Base-by-base conservation (phyloP, 1,139 yeast genomes). In the Geotrichum phurueaensis region DNA sequence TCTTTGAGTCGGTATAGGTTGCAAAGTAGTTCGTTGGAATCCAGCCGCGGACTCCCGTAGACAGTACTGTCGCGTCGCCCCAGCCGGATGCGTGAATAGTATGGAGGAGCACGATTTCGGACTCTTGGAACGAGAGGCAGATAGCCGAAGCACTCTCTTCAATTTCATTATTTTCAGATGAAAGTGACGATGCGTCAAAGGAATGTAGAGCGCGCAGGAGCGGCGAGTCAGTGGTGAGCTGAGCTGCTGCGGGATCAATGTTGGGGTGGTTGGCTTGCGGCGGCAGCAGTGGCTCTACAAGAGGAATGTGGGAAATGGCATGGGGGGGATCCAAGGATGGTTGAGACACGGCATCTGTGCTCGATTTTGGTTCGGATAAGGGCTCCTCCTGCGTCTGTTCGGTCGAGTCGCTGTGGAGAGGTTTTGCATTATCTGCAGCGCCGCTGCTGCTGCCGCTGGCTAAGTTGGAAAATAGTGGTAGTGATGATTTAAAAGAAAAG, bases 81-180 rank as follows among this genome's bases (percentile, higher is more conserved):
- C 99, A 94, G 1, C 98, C 99, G 20, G 96, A 87, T 59, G 88
- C 86, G 73, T 94, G 98, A 36, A 91, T 84, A 10, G 92, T 84
- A 71, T 92, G 97, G 7, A 94, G 88, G 71, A 90, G 87, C 0
- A 94, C 96, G 62, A 90, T 77, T 68, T 91, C 97, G 64, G 85
- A 84, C 67, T 84, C 86, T 33, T 83, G 84, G 71, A 94, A 92
- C 0, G 96, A 86, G 33, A 94, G 78, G 72, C 98, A 94, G 51
- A 90, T 87, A 15, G 47, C 47, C 0, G 91, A 83, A 1, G 88
- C 81, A 65, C 75, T 71, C 84, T 96, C 65, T 83, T 72, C 70
- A 45, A 65, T 68, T n/a, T 61, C 61, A 18, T 57, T 47, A 43
- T 57, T 60, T 29, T 61, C 62, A 78, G 68, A 85, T 85, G 67